Percentiles rank a stretch among this genome's conserved stretches.
phyloP scores from a whole-genome alignment of 78 protist genomes.

The Speleostelium caveatum region DNA sequence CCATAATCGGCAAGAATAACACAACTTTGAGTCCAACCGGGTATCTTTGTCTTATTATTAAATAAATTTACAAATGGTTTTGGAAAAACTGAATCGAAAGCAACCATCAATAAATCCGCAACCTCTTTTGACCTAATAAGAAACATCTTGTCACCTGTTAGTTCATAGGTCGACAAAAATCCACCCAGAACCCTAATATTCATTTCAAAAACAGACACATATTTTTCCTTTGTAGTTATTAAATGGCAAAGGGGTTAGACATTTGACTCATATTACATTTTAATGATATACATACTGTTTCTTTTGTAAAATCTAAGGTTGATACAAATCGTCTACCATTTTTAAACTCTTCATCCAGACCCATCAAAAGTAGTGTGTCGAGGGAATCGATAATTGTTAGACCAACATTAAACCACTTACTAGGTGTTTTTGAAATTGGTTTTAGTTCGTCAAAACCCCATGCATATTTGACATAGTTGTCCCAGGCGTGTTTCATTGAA shows the following conservation, averaged over 20 bases:
- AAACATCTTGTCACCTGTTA: conserved; percentile 80
- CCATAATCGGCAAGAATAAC: conserved; percentile 85
- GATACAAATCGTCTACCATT: no score
- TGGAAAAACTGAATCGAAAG: conserved; percentile 41
- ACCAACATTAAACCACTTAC: conserved; percentile 82
- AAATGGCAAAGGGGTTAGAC: conserved; percentile 61
- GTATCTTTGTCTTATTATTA: neutral
- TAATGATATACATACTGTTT: no score
- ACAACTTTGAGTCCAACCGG: conserved; percentile 22
- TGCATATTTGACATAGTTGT: conserved; percentile 76
- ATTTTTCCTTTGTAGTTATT: neutral
- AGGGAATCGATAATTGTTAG: conserved; percentile 85
- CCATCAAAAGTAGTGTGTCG: conserved; percentile 87
- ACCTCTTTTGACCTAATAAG: conserved; percentile 85
- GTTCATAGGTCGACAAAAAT: conserved; percentile 83
- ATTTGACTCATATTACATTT: no score
- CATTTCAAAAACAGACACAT: conserved; percentile 87
- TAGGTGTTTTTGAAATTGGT: conserved; percentile 40
- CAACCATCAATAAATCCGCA: conserved; percentile 73
- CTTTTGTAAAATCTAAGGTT: no score
- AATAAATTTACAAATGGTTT: conserved; percentile 1
- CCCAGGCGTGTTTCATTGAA: conserved; percentile 85
- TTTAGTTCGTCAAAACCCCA: conserved; percentile 91
- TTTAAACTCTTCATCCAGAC: conserved; percentile 64
- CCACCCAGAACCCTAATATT: conserved; percentile 92